Conservation (phyloP, 2,329 filamentous ascomycete genomes). For the Pseudogymnoascus destructans region DNA sequence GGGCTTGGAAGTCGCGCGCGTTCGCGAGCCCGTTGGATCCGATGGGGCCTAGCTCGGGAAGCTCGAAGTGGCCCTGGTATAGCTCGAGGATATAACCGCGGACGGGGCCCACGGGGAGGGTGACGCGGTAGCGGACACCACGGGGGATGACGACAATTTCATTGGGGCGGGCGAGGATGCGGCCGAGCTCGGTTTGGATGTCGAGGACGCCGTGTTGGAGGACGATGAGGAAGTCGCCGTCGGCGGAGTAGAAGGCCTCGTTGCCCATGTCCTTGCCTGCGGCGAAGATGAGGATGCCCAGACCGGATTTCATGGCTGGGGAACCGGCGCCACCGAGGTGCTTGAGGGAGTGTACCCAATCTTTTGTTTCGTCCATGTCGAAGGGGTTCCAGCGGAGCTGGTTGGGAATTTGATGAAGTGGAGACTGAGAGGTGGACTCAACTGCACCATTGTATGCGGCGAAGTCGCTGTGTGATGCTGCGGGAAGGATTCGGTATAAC, state of each 20-base stretch:
- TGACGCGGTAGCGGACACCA: conserved; percentile 60
- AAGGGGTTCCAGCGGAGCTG: conserved; percentile 66
- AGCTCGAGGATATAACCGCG: conserved; percentile 65
- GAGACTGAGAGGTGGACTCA: conserved; percentile 34
- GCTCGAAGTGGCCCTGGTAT: conserved; percentile 57
- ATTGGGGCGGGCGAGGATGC: conserved; percentile 60
- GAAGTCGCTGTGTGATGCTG: conserved; percentile 33
- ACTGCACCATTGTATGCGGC: conserved; percentile 28
- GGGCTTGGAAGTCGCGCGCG: conserved; percentile 60
- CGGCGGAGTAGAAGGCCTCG: conserved; percentile 71
- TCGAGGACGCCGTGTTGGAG: conserved; percentile 62
- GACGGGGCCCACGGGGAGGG: conserved; percentile 46
- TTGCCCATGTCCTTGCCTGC: conserved; percentile 66
- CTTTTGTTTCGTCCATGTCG: conserved; percentile 54
- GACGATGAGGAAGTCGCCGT: conserved; percentile 67
- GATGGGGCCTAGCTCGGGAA: conserved; percentile 61
- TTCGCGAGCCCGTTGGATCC: conserved; percentile 66
- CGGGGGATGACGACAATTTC: conserved; percentile 68
- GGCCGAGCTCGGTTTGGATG: conserved; percentile 65
- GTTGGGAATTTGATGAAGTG: conserved; percentile 62
- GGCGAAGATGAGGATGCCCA: conserved; percentile 71
- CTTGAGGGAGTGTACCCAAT: conserved; percentile 48
- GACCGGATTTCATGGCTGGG: conserved; percentile 61
- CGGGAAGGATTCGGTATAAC: conserved; percentile 43
- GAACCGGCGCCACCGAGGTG: conserved; percentile 69